These are phyloP conservation scores for Acanthamoeba triangularis DNA, from an alignment of 208 protist genomes.

Conservation along the genomic window DNA sequence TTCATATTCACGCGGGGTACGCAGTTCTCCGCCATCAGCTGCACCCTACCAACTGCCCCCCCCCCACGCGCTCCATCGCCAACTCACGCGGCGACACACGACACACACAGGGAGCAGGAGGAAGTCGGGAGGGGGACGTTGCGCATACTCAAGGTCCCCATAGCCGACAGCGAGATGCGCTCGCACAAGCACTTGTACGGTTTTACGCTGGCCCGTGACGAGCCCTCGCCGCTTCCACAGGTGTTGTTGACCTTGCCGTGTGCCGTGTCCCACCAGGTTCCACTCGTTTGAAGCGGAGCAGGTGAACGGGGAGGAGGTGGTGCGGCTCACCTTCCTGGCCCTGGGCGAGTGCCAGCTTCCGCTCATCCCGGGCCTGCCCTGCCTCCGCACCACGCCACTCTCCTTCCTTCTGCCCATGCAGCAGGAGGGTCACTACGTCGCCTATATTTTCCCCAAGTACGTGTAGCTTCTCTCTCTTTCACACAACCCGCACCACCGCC, in stretches of 20 bases:
- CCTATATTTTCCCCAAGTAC: conserved; percentile 50
- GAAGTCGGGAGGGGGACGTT: conserved; percentile 4
- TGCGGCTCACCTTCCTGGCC: conserved; percentile 32
- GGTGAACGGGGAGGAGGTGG: neutral
- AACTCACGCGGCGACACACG: too few relatives aligned
- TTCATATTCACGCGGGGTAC: conserved; percentile 42
- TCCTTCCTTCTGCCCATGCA: conserved; percentile 63
- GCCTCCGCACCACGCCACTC: conserved; percentile 43
- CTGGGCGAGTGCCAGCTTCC: conserved; percentile 31
- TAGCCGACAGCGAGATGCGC: neutral
- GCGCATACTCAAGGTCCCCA: conserved; percentile 39
- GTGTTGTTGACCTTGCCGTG: neutral
- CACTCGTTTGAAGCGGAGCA: neutral
- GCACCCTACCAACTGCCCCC: neutral
- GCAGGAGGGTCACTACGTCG: conserved; percentile 43
- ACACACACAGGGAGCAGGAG: conserved; percentile 35
- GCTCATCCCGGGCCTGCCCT: conserved; percentile 32
- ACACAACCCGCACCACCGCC: neutral
- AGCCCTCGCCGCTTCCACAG: neutral
- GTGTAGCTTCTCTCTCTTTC: neutral
- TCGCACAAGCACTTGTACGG: neutral
- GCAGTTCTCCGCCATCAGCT: neutral
- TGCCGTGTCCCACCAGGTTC: neutral
- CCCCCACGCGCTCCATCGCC: too few relatives aligned
- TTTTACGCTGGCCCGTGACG: neutral